Conservation (phyloP, 129 eudicot species). For the Glebionis coronaria region DNA sequence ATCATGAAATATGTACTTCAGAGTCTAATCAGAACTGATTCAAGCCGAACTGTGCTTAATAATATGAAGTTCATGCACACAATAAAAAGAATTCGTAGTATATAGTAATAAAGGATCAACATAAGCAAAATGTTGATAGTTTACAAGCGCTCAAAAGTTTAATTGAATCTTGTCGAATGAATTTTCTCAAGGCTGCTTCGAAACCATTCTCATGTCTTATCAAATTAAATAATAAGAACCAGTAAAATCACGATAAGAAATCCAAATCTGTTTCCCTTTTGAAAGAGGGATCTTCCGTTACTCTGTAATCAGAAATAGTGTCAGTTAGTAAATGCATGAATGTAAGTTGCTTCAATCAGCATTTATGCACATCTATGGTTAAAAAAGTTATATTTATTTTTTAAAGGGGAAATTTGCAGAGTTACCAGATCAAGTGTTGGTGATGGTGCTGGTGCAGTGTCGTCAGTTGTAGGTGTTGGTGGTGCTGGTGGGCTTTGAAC, state of each 20-base stretch:
- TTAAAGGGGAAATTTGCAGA: too few relatives aligned
- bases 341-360: background rate
- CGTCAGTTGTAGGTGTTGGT: conserved; percentile 52
- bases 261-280: conserved; percentile 42
- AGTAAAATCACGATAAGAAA: conserved; percentile 43
- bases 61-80: conserved; percentile 9
- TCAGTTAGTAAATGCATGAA: conserved; percentile 22
- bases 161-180: background rate
- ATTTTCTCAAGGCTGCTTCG: too few relatives aligned
- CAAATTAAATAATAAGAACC: conserved; percentile 35
- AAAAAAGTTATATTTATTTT: background rate
- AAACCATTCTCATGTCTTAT: background rate
- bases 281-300: conserved; percentile 43
- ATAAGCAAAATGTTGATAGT: conserved; percentile 17
- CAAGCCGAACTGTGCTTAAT: background rate
- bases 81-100: conserved; percentile 23
- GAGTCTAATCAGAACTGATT: conserved; percentile 12
- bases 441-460: conserved; percentile 73
- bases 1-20: conserved; percentile 3
- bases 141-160: conserved; percentile 13
- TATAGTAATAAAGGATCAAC: conserved; percentile 14
- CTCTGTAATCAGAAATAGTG: conserved; percentile 45
- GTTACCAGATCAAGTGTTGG: conserved; percentile 71
- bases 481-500: conserved; percentile 87
- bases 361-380: background rate